A percentile compares a stretch with the other conserved stretches of the same genome.
Conservation (phyloP, 1,284 basidiomycete species). For the Limonomyces culmigenus region DNA sequence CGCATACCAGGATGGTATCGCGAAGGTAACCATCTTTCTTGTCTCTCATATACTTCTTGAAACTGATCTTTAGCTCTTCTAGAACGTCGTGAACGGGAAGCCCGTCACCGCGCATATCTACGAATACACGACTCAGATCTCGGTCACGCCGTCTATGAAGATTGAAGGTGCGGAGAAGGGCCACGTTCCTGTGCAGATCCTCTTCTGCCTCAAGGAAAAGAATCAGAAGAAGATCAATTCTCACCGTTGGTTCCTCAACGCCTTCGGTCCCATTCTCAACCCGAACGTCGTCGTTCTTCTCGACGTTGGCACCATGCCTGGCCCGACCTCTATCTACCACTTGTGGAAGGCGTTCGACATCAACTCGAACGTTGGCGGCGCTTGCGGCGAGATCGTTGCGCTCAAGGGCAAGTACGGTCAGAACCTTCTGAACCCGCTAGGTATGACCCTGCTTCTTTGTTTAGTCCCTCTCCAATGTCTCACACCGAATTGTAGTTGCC, state of each 20-base stretch:
- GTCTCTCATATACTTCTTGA: no score
- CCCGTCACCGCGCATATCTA: conserved; percentile 87
- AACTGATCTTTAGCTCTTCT: not conserved
- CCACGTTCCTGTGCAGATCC: conserved; percentile 76
- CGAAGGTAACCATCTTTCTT: conserved; percentile 38
- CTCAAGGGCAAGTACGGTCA: conserved; percentile 71
- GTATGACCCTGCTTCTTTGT: conserved; percentile 19
- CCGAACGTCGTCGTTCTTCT: conserved; percentile 90
- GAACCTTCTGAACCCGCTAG: conserved; percentile 71
- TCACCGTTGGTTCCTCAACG: conserved; percentile 89
- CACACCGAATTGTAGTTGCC: conserved; percentile 32
- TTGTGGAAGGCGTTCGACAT: conserved; percentile 96
- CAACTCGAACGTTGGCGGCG: conserved; percentile 90
- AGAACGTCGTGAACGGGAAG: conserved; percentile 75
- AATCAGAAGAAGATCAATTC: conserved; percentile 92
- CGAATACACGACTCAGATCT: conserved; percentile 82
- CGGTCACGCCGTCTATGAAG: conserved; percentile 65
- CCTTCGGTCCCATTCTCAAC: conserved; percentile 60
- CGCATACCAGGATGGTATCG: conserved; percentile 73
- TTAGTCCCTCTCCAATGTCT: not conserved
- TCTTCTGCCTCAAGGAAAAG: conserved; percentile 91
- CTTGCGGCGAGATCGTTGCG: conserved; percentile 93
- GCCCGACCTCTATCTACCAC: conserved; percentile 81
- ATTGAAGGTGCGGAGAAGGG: conserved; percentile 72
- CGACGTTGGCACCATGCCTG: conserved; percentile 90